phyloP scores from a whole-genome alignment of 768 basidiomycete genomes.

The Steccherinum ochraceum region DNA sequence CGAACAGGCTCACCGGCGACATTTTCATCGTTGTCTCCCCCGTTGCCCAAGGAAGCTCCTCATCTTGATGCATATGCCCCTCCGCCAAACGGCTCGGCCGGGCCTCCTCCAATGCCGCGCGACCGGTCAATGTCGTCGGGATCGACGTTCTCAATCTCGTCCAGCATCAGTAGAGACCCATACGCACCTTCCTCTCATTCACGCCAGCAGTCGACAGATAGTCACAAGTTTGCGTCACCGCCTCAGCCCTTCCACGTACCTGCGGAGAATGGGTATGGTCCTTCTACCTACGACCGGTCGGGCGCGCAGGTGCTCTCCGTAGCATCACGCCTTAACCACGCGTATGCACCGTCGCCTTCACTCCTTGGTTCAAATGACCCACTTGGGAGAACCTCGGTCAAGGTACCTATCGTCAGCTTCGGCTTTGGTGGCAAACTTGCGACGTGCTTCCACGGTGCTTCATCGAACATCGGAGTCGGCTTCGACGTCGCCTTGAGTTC shows the following conservation, averaged over 20 bases:
- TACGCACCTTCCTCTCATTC: conserved; percentile 11
- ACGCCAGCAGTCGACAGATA: conserved; percentile 10
- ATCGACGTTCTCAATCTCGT: conserved; percentile 6
- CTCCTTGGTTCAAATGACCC: conserved; percentile 79
- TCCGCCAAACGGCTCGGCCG: background rate
- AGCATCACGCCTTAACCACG: conserved; percentile 27
- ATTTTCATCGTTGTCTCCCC: conserved; percentile 18
- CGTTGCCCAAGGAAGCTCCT: conserved; percentile 8
- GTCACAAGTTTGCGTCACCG: conserved; percentile 11
- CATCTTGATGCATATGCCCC: conserved; percentile 18
- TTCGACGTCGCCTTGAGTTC: conserved; percentile 75
- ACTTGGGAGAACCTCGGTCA: conserved; percentile 62
- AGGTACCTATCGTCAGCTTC: conserved; percentile 79
- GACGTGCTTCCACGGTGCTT: conserved; percentile 74
- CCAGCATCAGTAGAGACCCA: conserved; percentile 2
- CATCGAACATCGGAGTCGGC: conserved; percentile 57
- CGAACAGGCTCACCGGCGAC: conserved; percentile 26
- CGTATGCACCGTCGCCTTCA: conserved; percentile 82
- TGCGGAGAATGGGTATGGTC: background rate
- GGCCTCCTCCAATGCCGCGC: background rate
- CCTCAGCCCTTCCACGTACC: conserved; percentile 12
- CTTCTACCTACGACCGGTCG: background rate
- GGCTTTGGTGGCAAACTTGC: conserved; percentile 92
- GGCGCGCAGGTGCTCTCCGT: conserved; percentile 15
- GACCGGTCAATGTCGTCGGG: conserved; percentile 11